Percentiles rank a stretch among this genome's conserved stretches.
phyloP scores from a whole-genome alignment of 2,329 filamentous ascomycete genomes.

The Emmonsiellopsis sp. region DNA sequence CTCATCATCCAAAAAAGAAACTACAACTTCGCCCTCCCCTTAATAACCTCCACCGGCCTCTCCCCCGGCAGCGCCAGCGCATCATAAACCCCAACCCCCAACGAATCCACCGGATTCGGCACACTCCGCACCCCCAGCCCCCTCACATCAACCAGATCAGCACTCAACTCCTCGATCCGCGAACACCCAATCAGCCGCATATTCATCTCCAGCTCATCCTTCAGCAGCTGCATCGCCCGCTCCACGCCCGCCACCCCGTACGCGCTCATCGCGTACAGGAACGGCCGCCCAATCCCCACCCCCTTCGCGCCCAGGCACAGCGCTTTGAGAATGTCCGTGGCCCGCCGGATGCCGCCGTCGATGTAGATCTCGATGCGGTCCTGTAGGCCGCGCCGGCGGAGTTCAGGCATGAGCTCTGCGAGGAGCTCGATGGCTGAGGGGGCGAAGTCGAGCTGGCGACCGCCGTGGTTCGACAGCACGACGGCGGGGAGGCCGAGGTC shows the following conservation, averaged over 20 bases:
- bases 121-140: constrained; percentile 52
- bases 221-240: constrained; percentile 81
- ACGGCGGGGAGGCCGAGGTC: constrained; percentile 91
- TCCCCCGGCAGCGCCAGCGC: constrained; percentile 41
- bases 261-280: constrained; percentile 90
- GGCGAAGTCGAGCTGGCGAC: constrained; percentile 85
- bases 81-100: constrained; percentile 50
- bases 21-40: constrained; percentile 37
- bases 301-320: constrained; percentile 85
- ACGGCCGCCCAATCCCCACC: constrained; percentile 88
- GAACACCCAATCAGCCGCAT: constrained; percentile 86
- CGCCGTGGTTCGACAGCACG: constrained; percentile 92
- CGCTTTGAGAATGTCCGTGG: constrained; percentile 92
- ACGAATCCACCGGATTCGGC: constrained; percentile 52
- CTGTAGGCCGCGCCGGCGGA: constrained; percentile 64
- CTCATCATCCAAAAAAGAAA: too few species aligned
- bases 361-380: constrained; percentile 78
- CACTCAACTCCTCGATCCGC: constrained; percentile 66
- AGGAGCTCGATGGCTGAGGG: constrained; percentile 83
- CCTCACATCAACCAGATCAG: constrained; percentile 68
- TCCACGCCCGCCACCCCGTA: constrained; percentile 85
- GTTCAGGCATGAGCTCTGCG: constrained; percentile 83
- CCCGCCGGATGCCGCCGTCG: constrained; percentile 82
- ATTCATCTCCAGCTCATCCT: constrained; percentile 98
- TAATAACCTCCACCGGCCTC: constrained; percentile 34